A percentile compares a stretch with the other conserved stretches of the same genome.
phyloP scores from a whole-genome alignment of 352 stramenopile species.

The Elongisporangium senticosum region DNA sequence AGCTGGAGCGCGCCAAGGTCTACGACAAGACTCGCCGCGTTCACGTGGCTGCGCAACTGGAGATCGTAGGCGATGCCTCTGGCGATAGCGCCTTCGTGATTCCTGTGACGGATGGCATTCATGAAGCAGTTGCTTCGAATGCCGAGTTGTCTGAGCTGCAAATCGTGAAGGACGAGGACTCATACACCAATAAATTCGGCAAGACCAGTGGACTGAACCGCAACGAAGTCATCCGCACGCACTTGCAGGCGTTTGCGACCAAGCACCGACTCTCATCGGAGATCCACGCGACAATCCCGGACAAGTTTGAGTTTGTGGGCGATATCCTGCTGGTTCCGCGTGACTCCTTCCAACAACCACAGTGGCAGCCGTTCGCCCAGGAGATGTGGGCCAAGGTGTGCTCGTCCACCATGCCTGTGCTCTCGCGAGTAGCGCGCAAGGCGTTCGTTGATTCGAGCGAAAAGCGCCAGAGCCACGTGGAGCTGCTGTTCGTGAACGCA shows the following conservation, averaged over 20 bases:
- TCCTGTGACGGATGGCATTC: slow-evolving; percentile 43
- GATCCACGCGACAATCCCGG: slow-evolving; percentile 33
- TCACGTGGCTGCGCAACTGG: slow-evolving; percentile 26
- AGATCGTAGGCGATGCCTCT: slow-evolving; percentile 8
- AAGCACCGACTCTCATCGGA: slow-evolving; percentile 32
- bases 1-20: slow-evolving; percentile 47
- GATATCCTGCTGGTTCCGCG: slow-evolving; percentile 70
- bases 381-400: slow-evolving; percentile 72
- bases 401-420: slow-evolving; percentile 32
- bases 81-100: slow-evolving; percentile 45
- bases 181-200: slow-evolving; percentile 70
- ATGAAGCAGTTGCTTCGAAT: slow-evolving; percentile 14
- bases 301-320: slow-evolving; percentile 75
- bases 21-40: slow-evolving; percentile 83
- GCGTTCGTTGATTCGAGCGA: slow-evolving; percentile 73
- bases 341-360: slow-evolving; percentile 48
- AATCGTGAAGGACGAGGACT: slow-evolving; percentile 47
- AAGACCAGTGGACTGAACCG: slow-evolving; percentile 65
- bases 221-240: slow-evolving; percentile 63
- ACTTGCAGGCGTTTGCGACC: slow-evolving; percentile 43
- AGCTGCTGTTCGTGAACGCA: slow-evolving; percentile 59
- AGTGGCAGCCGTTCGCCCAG: slow-evolving; percentile 45
- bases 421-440: slow-evolving; percentile 76
- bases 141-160: slow-evolving; percentile 29
- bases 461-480: slow-evolving; percentile 75